A percentile compares a stretch with the other conserved stretches of the same genome.
These are phyloP conservation scores for Aspergillus coremiiformis DNA, from an alignment of 495 filamentous ascomycete species.

Conservation along the genomic window DNA sequence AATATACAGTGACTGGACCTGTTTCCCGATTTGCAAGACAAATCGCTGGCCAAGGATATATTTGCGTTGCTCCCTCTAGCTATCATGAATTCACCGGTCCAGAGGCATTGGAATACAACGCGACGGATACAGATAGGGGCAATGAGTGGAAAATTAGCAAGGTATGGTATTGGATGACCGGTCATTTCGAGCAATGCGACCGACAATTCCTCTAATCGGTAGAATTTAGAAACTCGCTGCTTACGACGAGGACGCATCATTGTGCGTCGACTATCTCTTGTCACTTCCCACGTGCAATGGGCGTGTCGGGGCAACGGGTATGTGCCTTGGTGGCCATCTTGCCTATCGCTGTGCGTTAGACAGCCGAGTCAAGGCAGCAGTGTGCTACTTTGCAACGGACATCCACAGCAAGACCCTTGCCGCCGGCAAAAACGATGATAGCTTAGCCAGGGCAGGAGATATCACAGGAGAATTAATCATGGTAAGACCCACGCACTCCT, in stretches of 20 bases:
- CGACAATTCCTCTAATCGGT: not conserved
- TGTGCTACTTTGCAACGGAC: constrained; percentile 92
- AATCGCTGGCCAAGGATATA: constrained; percentile 89
- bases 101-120: constrained; percentile 79
- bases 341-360: constrained; percentile 80
- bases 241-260: constrained; percentile 79
- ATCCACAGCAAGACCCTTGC: constrained; percentile 73
- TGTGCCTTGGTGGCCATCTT: constrained; percentile 93
- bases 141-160: constrained; percentile 83
- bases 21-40: constrained; percentile 87
- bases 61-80: constrained; percentile 80
- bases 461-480: constrained; percentile 73
- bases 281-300: constrained; percentile 76
- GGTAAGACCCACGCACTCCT: constrained; percentile 29
- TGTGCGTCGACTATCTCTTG: constrained; percentile 68
- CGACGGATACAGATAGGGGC: constrained; percentile 76
- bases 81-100: constrained; percentile 92
- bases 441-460: constrained; percentile 54
- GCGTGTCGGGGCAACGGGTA: constrained; percentile 78
- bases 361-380: constrained; percentile 61
- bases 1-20: constrained; percentile 76
- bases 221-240: constrained; percentile 61
- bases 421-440: constrained; percentile 59
- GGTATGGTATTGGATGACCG: constrained; percentile 27
- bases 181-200: not conserved